Base-by-base conservation (phyloP, 305 asterid species). In the Lippia alba region DNA sequence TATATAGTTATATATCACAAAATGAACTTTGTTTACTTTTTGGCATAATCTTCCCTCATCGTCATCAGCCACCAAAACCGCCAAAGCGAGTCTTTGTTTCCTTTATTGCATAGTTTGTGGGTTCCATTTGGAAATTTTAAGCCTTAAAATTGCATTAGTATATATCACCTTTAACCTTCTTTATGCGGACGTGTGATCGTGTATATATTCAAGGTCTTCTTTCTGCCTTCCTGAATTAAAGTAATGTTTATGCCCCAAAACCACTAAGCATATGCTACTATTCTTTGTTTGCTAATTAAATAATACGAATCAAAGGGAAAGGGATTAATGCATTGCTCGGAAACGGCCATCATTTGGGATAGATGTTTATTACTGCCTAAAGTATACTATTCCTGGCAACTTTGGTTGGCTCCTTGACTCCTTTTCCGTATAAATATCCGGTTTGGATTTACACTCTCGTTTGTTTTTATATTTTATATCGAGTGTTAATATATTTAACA, bases 81-180 rank as follows among this genome's bases (percentile, higher is more conserved):
- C 56, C 56, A 16, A 15, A 51, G 56, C 12, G 12, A 5, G 12
- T n/a, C 56, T 51, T 51, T 16, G 24, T 8, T 18, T 44, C 46
- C 18, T 7, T 32, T 24, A 24, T 24, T 24, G 30, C 30, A 24
- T 24, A 1, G 30, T 3, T 49, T 12, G 69, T 70, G 75, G 62
- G 69, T 51, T 50, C 69, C 69, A 60, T 61, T 70, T 59, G 54
- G 11, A 61, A 61, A 61, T 18, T 56, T 33, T 2, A 51, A 39
- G 39, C 9, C 54, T 72, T 12, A 2, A 18, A 51, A 12, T 51
- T 20, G 24, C 56, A 49, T 14, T 17, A 49, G 14, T 49, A 49
- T 49, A 1, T 4, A 36, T 36, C 41, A 2, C 9, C 41, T 36
- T 36, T 51, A 51, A 4, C 39, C 15, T 55, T 54, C 41, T 18